Percentiles rank a stretch among this genome's conserved stretches.
phyloP scores from a whole-genome alignment of 805 yeast species.

The Metschnikowia sp. region DNA sequence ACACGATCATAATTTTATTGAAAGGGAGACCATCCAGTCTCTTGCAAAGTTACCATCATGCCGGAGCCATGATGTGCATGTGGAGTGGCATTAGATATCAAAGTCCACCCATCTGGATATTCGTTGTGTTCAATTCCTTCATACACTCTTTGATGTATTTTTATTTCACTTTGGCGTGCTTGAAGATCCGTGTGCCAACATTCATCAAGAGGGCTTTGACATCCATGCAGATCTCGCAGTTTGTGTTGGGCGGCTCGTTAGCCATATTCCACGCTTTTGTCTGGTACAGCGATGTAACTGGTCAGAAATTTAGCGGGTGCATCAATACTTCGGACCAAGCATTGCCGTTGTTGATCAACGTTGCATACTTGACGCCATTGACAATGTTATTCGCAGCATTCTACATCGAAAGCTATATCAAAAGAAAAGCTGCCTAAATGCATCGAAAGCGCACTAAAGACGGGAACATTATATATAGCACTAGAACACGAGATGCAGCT shows the following conservation, averaged over 20 bases:
- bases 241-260: conserved; percentile 63
- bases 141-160: conserved; percentile 74
- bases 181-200: conserved; percentile 55
- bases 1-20: conserved; percentile 61
- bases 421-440: conserved; percentile 16
- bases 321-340: conserved; percentile 58
- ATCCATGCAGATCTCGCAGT: conserved; percentile 65
- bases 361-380: conserved; percentile 62
- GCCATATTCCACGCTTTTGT: conserved; percentile 65
- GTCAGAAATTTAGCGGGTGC: conserved; percentile 41
- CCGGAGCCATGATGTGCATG: conserved; percentile 80
- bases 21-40: conserved; percentile 67
- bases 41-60: conserved; percentile 71
- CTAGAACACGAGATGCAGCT: neutral
- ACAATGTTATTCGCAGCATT: conserved; percentile 64
- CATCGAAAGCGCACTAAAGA: neutral
- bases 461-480: neutral
- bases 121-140: conserved; percentile 75
- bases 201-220: conserved; percentile 58
- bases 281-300: conserved; percentile 49
- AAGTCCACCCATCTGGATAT: conserved; percentile 77
- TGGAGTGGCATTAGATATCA: conserved; percentile 72
- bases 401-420: conserved; percentile 56
- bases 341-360: conserved; percentile 59
- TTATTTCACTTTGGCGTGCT: conserved; percentile 59